These are phyloP conservation scores for Gamarada debralockiae DNA, from an alignment of 495 filamentous ascomycete species.

Conservation along the genomic window DNA sequence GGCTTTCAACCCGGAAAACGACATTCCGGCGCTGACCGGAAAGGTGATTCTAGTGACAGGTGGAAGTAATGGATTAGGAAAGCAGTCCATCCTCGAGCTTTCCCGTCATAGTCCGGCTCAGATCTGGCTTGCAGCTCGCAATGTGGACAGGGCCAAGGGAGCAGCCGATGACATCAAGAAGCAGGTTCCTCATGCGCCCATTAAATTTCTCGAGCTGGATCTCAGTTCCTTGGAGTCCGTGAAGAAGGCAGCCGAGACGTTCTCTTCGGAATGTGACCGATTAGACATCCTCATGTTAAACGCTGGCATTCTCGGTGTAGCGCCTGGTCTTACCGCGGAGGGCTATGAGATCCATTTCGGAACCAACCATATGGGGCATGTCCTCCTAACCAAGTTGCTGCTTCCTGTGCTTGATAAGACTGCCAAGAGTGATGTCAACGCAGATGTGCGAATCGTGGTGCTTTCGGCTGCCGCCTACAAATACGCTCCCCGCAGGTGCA, in stretches of 20 bases:
- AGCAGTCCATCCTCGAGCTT: slow-evolving; percentile 56
- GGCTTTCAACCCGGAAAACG: slow-evolving; percentile 46
- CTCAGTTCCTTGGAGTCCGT: slow-evolving; percentile 15
- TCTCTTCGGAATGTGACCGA: slow-evolving; percentile 20
- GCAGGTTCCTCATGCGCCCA: background rate
- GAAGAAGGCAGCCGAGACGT: background rate
- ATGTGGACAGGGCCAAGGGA: slow-evolving; percentile 41
- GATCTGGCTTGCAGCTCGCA: slow-evolving; percentile 62
- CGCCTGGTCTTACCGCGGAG: slow-evolving; percentile 45
- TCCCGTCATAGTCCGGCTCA: slow-evolving; percentile 53
- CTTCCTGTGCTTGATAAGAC: slow-evolving; percentile 48
- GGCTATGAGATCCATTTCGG: slow-evolving; percentile 67
- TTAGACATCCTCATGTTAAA: slow-evolving; percentile 65
- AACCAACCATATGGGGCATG: slow-evolving; percentile 68
- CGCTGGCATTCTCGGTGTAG: slow-evolving; percentile 61
- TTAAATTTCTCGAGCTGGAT: slow-evolving; percentile 15
- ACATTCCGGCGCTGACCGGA: slow-evolving; percentile 51
- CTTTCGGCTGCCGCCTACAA: slow-evolving; percentile 1
- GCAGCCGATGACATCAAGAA: slow-evolving; percentile 42
- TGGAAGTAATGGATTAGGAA: slow-evolving; percentile 60
- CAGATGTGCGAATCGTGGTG: slow-evolving; percentile 41
- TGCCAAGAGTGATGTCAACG: slow-evolving; percentile 29
- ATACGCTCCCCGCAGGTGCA: slow-evolving; percentile 22
- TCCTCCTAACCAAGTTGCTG: slow-evolving; percentile 62
- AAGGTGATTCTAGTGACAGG: slow-evolving; percentile 64